Evolutionary conservation across 768 basidiomycete species (phyloP), one percentile per base, ranked within the genome.

Genomic region (Chiua virens): DNA sequence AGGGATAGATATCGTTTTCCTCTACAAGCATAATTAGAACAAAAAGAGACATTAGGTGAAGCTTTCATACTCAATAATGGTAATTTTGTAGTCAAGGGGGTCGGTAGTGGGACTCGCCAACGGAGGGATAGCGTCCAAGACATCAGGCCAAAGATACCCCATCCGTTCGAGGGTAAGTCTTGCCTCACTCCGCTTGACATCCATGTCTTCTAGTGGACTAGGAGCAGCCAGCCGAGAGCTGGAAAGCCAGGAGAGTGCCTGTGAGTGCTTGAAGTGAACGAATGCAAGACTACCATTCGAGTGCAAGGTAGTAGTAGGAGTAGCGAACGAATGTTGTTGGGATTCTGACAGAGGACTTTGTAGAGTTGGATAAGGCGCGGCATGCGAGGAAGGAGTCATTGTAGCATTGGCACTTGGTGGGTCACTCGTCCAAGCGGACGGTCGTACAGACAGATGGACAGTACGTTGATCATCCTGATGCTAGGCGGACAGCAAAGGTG

Each of bases 401-500:
- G 66, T 56, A 27, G 37, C 22, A 22, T 37, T 22, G 5, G 63
- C 54, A 35, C 66, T 68, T 13, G 81, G 85, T 23, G 86, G 85
- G 13, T 68, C 54, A 21, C 75, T 69, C 36, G 76, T 75, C 89
- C 89, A 92, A 47, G 85, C 85, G 23, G 85, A 86, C 21, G 87
- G 85, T 62, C 86, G 84, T n/a, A 92, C 88, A 14, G 87, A 84
- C 20, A 92, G 75, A 68, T 90, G 89, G 38, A 91, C 73, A 49
- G 83, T 75, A 38, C 78, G 79, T 22, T 80, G 75, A 46, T 85
- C 85, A 49, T 79, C 78, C 36, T 71, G 67, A 39, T 72, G 71
- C 87, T 89, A 61, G 42, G 38, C 15, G 23, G 21, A 42, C 6
- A 27, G 21, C 17, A 14, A 15, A 41, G 27, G 48, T 65, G 18